phyloP scores from a whole-genome alignment of 495 filamentous ascomycete genomes.

The Neurospora africana region DNA sequence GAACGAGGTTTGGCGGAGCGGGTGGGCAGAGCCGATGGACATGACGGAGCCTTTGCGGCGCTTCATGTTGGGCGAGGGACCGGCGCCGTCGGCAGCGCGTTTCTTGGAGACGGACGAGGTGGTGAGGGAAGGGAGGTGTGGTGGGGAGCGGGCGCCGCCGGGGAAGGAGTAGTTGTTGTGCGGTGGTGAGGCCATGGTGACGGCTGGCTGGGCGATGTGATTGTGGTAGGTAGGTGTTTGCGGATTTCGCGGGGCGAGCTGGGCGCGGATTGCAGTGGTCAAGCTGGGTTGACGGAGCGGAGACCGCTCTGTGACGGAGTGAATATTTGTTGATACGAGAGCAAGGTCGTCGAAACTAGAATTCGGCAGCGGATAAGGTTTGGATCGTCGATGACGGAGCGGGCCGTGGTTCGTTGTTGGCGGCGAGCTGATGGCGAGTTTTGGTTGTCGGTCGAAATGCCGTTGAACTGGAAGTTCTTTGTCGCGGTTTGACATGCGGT shows the following conservation, averaged over 20 bases:
- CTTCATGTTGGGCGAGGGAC: constrained; percentile 38
- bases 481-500: not conserved
- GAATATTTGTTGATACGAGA: not conserved
- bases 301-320: not conserved
- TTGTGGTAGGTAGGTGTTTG: not conserved
- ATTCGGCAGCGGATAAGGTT: not conserved
- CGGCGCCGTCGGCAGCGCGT: constrained; percentile 38
- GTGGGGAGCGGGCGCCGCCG: constrained; percentile 20
- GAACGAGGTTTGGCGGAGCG: constrained; percentile 84
- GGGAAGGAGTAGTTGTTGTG: constrained; percentile 10
- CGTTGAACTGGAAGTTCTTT: not conserved
- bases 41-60: constrained; percentile 55
- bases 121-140: constrained; percentile 34
- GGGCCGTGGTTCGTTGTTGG: not conserved
- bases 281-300: not conserved
- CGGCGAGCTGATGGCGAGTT: not conserved
- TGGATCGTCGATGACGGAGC: not conserved
- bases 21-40: constrained; percentile 51
- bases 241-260: not conserved
- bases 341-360: not conserved
- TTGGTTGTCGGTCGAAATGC: not conserved
- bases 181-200: constrained; percentile 53
- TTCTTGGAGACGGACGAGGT: constrained; percentile 45
- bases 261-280: not conserved
- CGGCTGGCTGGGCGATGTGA: not conserved